Evolutionary conservation across 1,139 yeast species (phyloP), one percentile per base, ranked within the genome.

Genomic region (Pichia sp.): DNA sequence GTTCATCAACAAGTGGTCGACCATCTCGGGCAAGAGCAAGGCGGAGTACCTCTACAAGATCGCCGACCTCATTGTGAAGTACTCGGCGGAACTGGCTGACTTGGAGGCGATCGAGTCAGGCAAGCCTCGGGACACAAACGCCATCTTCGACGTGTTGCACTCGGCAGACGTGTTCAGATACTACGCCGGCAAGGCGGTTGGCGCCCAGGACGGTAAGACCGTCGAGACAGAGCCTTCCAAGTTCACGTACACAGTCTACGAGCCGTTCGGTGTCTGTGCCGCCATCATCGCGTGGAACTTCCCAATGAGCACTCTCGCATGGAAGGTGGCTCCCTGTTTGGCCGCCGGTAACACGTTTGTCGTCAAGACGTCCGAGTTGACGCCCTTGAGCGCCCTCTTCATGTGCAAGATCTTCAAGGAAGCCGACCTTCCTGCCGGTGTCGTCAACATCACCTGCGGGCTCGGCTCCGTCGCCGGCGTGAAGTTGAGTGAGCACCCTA

Each of bases 101-200:
- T 64, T 85, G 34, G 90, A 85, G 70, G 79, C 87, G 26, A 67
- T 80, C 57, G 89, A 85, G 66, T 74, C 85, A n/a, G 90, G 90
- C 49, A 85, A 85, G 68, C 85, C 88, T 47, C 61, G 62, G 45
- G 62, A 67, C 66, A 72, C 67, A 15, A 70, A 70, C 58, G 70
- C 72, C 10, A 67, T 66, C 40, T 74, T 64, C 62, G 85, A 81
- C 62, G 74, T 81, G 50, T 75, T 74, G 51, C 82, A 76, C 71
- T 72, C 63, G 67, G 79, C 71, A 64, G 79, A 67, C 73, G 80
- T 79, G 45, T 76, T 78, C 68, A 72, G 74, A 58, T 81, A 80
- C 68, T 81, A 74, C 66, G 83, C 84, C 49, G 84, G 84, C 36
- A 77, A 83, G 78, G 84, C 85, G 32, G 81, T 80, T 64, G 36